phyloP scores from a whole-genome alignment of 208 protist genomes.

The Strigomonas culicis region DNA sequence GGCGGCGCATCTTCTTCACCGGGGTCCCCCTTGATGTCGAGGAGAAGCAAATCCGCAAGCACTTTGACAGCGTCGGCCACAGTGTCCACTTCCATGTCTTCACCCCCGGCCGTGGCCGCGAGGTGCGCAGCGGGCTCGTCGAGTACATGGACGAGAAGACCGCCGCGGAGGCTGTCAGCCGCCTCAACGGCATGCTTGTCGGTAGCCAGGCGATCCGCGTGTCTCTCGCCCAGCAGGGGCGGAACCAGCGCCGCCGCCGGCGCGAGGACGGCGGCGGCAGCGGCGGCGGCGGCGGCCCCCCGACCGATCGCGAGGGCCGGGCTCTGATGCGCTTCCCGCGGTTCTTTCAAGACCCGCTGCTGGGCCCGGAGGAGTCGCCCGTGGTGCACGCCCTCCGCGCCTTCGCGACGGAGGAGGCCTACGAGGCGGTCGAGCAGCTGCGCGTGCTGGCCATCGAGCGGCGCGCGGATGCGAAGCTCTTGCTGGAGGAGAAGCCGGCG shows the following conservation, averaged over 20 bases:
- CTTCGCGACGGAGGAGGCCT: constrained; percentile 59
- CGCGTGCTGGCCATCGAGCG: constrained; percentile 77
- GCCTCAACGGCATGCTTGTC: constrained; percentile 72
- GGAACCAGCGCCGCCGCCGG: constrained; percentile 3
- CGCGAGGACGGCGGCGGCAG: constrained; percentile 23
- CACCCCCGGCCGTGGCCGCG: constrained; percentile 52
- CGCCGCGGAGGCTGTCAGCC: constrained; percentile 67
- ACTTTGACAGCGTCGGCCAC: constrained; percentile 85
- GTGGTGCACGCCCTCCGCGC: constrained; percentile 50
- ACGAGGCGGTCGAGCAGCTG: constrained; percentile 88
- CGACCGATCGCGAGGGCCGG: constrained; percentile 19
- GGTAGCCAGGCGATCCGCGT: constrained; percentile 71
- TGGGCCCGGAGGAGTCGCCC: constrained; percentile 50
- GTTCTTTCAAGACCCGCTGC: constrained; percentile 52
- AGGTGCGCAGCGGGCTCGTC: constrained; percentile 72
- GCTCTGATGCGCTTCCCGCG: constrained; percentile 52
- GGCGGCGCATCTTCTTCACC: constrained; percentile 77
- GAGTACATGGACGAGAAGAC: constrained; percentile 77
- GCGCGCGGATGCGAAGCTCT: constrained; percentile 43
- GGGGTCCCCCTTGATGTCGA: constrained; percentile 70
- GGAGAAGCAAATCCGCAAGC: constrained; percentile 49
- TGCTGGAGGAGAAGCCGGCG: constrained; percentile 67
- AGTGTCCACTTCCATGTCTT: constrained; percentile 66
- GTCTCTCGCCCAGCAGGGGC: constrained; percentile 12
- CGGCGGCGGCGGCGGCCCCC: neutral